Base-by-base conservation (phyloP, 2,329 filamentous ascomycete genomes). In the Thielaviopsis punctulata region DNA sequence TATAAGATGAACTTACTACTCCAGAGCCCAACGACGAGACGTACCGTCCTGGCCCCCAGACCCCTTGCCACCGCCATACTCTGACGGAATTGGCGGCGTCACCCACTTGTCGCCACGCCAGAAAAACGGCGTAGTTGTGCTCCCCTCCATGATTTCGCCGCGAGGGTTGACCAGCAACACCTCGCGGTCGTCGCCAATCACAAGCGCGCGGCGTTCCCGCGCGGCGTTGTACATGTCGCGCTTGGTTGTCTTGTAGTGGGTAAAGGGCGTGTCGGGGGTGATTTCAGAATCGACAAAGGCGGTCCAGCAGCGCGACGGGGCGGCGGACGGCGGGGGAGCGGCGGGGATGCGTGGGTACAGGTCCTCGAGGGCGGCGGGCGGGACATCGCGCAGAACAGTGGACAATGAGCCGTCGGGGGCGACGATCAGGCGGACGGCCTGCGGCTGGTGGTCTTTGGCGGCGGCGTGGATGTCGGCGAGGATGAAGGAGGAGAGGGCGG, bases 31-130 rank as follows among this genome's bases (percentile, higher is more conserved):
- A 54, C 86, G 72, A 57, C 90, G 76, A 5, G 84, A 86, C 6
- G 85, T 92, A 0, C 89, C 89, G 51, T 82, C 74, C 62, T 93
- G 86, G 0, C 89, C 89, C 43, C 90, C 90, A 54, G 78, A 81
- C 1, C 73, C 75, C 39, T 62, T 57, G 0, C 63, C 57, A 25
- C 36, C 22, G 41, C 25, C 36, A 21, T 62, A 52, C 67, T 73
- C 13, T 61, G 56, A 46, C 12, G 73, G 62, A n/a, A 86, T 70
- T 0, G 78, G 75, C 1, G 90, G 90, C 36, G 89, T 95, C 7
- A 88, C 75, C 90, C 90, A 96, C 48, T 69, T 67, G 1, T 76
- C 79, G 4, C 71, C 64, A 45, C 85, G 78, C 71, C 76, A 86
- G 58, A 95, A 84, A 64, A 90, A 95, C 0, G 85, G 79, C 0